Evolutionary conservation across 75 land plant genomes (phyloP).

Genomic region (Cryptomeria japonica): DNA sequence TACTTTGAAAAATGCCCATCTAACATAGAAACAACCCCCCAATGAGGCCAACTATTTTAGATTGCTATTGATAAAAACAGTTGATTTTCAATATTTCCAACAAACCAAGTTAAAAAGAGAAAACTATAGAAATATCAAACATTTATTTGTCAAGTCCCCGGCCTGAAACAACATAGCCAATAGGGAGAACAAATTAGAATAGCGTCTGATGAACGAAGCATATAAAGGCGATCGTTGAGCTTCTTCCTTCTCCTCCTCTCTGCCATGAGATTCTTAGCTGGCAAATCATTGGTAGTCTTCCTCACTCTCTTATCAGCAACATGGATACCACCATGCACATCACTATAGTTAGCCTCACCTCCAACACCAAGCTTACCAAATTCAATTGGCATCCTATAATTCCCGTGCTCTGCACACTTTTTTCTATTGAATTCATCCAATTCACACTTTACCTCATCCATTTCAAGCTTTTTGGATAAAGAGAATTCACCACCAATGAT

Average conservation of each 20-base stretch:
- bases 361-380: not conserved
- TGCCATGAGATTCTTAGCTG: conserved; percentile 94
- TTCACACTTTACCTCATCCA: not conserved
- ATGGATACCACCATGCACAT: too few relatives aligned
- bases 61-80: too few relatives aligned
- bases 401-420: not conserved
- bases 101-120: too few relatives aligned
- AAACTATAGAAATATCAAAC: too few relatives aligned
- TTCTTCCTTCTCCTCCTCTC: conserved; percentile 80
- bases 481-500: not conserved
- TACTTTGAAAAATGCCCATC: too few relatives aligned
- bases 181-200: too few relatives aligned
- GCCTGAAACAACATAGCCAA: too few relatives aligned
- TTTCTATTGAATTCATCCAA: too few relatives aligned
- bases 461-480: not conserved
- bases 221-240: conserved; percentile 77
- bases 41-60: too few relatives aligned
- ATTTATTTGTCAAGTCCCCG: too few relatives aligned
- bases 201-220: conserved; percentile 41
- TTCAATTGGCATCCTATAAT: not conserved
- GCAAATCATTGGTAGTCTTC: conserved; percentile 60
- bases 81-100: too few relatives aligned
- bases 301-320: not conserved
- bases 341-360: not conserved
- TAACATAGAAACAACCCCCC: too few relatives aligned